Conservation (phyloP, 1,139 yeast species). For the Pichia sp. region DNA sequence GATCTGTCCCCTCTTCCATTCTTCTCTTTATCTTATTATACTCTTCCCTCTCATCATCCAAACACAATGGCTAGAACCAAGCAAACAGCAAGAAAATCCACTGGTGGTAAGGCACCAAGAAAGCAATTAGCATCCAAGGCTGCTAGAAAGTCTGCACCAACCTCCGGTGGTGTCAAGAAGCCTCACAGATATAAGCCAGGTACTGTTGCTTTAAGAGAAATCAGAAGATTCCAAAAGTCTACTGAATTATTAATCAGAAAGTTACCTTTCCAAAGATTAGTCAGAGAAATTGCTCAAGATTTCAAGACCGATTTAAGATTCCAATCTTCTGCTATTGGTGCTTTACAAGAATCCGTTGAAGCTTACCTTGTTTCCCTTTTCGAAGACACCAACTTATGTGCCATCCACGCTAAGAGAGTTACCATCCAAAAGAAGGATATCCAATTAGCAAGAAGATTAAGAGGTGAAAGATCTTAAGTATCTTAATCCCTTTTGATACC, state of each 20-base stretch:
- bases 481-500: slow-evolving; percentile 10
- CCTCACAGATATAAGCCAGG: slow-evolving; percentile 99
- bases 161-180: slow-evolving; percentile 99
- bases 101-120: slow-evolving; percentile 99
- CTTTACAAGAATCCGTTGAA: slow-evolving; percentile 98
- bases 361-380: slow-evolving; percentile 71
- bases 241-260: slow-evolving; percentile 97
- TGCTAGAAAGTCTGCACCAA: slow-evolving; percentile 97
- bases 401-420: slow-evolving; percentile 99
- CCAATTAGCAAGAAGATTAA: slow-evolving; percentile 98
- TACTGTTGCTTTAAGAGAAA: slow-evolving; percentile 99
- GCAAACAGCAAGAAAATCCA: slow-evolving; percentile 98
- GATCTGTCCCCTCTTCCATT: background rate
- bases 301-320: slow-evolving; percentile 98
- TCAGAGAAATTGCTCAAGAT: slow-evolving; percentile 97
- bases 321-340: slow-evolving; percentile 99
- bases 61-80: slow-evolving; percentile 91
- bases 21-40: too few relatives aligned
- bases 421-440: slow-evolving; percentile 99
- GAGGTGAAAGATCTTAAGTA: slow-evolving; percentile 94
- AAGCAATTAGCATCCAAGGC: slow-evolving; percentile 99
- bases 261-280: slow-evolving; percentile 98
- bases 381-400: slow-evolving; percentile 97
- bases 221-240: slow-evolving; percentile 98
- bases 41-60: slow-evolving; percentile 12